phyloP scores from a whole-genome alignment of 2,329 filamentous ascomycete genomes.

The Sclerotinia borealis region DNA sequence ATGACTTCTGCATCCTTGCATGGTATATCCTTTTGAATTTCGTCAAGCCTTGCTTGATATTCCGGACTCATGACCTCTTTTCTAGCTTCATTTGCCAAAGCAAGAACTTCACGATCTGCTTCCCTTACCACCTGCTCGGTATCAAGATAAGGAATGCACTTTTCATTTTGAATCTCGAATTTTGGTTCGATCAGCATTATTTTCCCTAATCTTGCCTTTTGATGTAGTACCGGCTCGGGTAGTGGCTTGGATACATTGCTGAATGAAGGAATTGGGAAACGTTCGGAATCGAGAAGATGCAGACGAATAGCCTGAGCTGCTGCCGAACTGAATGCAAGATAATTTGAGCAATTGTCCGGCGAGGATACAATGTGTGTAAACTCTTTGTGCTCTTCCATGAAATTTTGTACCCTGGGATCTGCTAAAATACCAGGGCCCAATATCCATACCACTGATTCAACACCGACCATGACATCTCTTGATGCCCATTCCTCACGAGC shows the following conservation, averaged over 20 bases:
- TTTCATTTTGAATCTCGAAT: slow-evolving; percentile 37
- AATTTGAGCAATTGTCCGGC: slow-evolving; percentile 67
- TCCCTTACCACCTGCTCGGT: slow-evolving; percentile 39
- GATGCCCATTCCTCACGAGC: slow-evolving; percentile 66
- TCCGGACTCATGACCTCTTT: slow-evolving; percentile 35
- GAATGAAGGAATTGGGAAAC: slow-evolving; percentile 67
- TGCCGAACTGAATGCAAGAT: slow-evolving; percentile 61
- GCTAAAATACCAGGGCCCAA: slow-evolving; percentile 62
- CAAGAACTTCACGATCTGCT: slow-evolving; percentile 40
- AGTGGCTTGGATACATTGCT: slow-evolving; percentile 37
- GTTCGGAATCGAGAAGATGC: slow-evolving; percentile 63
- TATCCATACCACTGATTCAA: slow-evolving; percentile 74
- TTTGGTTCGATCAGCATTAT: slow-evolving; percentile 27
- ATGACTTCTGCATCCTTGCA: slow-evolving; percentile 75
- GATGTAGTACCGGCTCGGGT: slow-evolving; percentile 14
- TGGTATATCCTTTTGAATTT: slow-evolving; percentile 59
- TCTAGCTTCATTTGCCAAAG: slow-evolving; percentile 46
- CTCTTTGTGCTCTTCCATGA: slow-evolving; percentile 56
- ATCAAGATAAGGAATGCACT: slow-evolving; percentile 45
- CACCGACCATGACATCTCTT: slow-evolving; percentile 55
- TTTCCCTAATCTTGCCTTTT: slow-evolving; percentile 23
- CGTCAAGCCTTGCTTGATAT: slow-evolving; percentile 45
- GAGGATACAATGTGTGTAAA: slow-evolving; percentile 75
- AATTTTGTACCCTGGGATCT: slow-evolving; percentile 58
- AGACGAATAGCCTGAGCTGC: slow-evolving; percentile 63